Conservation (phyloP, 2,329 filamentous ascomycete genomes). For the Cladophialophora yegresii region DNA sequence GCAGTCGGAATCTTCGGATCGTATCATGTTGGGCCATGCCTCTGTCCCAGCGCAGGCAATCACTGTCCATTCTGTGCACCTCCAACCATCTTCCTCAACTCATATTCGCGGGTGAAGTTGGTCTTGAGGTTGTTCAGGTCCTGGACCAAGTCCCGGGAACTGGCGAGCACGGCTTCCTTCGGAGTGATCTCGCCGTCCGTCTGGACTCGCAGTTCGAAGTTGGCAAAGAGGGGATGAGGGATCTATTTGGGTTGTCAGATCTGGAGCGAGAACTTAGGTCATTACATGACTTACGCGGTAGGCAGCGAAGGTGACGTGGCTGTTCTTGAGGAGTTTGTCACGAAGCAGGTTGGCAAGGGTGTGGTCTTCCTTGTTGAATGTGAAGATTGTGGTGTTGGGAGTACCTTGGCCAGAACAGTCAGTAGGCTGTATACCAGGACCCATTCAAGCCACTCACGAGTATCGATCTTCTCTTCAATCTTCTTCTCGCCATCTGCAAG, state of each 20-base stretch:
- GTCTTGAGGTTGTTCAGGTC: constrained; percentile 77
- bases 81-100: constrained; percentile 80
- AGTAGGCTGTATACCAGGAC: not conserved
- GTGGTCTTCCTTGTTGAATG: constrained; percentile 95
- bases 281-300: constrained; percentile 71
- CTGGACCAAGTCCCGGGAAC: constrained; percentile 78
- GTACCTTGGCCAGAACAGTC: constrained; percentile 61
- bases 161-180: constrained; percentile 80
- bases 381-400: constrained; percentile 92
- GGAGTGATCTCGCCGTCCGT: constrained; percentile 86
- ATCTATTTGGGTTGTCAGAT: constrained; percentile 38
- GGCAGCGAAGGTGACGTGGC: constrained; percentile 83
- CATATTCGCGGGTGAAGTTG: constrained; percentile 90
- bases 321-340: constrained; percentile 79
- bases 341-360: constrained; percentile 89
- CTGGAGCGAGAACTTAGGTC: not conserved
- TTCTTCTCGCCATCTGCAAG: constrained; percentile 89
- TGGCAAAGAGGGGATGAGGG: constrained; percentile 50
- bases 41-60: not conserved
- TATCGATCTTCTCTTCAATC: constrained; percentile 83
- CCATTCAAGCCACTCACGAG: constrained; percentile 63
- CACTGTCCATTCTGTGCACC: constrained; percentile 55
- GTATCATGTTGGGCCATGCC: not conserved
- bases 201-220: constrained; percentile 77
- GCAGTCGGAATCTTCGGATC: not conserved